Percentiles rank a stretch among this genome's conserved stretches.
Conservation (phyloP, 1,284 basidiomycete species). For the Lentinus polychrous region DNA sequence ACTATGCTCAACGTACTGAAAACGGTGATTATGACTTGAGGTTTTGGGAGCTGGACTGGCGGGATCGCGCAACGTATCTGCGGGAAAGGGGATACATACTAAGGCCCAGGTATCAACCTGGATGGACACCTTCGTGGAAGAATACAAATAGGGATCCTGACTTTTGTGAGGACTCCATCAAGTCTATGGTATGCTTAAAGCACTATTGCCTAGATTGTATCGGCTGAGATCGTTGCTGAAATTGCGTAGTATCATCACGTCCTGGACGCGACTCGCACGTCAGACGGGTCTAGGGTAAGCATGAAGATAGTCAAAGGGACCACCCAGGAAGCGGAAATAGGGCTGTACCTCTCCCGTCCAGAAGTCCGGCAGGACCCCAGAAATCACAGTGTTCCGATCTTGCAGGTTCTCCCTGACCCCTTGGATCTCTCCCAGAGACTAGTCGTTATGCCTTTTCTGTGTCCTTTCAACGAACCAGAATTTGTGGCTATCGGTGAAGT, state of each 20-base stretch:
- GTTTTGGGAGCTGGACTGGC: not conserved
- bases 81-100: not conserved
- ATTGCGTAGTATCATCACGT: not conserved
- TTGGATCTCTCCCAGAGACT: slow-evolving; percentile 10
- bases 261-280: not conserved
- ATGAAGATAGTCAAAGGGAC: not conserved
- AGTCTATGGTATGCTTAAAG: not conserved
- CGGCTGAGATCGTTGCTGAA: not conserved
- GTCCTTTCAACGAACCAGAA: slow-evolving; percentile 13
- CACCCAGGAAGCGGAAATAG: slow-evolving; percentile 13
- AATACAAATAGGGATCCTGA: not conserved
- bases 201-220: no score
- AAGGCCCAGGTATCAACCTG: not conserved
- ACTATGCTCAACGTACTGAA: not conserved
- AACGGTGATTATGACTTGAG: not conserved
- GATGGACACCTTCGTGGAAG: slow-evolving; percentile 1
- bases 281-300: not conserved
- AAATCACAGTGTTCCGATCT: slow-evolving; percentile 22
- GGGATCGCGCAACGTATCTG: not conserved
- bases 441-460: slow-evolving; percentile 23
- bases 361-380: slow-evolving; percentile 12
- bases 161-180: not conserved
- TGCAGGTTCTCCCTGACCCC: slow-evolving; percentile 17
- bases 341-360: slow-evolving; percentile 10
- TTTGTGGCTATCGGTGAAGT: slow-evolving; percentile 21